Percentiles rank a stretch among this genome's conserved stretches.
Conservation (phyloP, 805 yeast species). For the Maudiozyma pseudohumilis region DNA sequence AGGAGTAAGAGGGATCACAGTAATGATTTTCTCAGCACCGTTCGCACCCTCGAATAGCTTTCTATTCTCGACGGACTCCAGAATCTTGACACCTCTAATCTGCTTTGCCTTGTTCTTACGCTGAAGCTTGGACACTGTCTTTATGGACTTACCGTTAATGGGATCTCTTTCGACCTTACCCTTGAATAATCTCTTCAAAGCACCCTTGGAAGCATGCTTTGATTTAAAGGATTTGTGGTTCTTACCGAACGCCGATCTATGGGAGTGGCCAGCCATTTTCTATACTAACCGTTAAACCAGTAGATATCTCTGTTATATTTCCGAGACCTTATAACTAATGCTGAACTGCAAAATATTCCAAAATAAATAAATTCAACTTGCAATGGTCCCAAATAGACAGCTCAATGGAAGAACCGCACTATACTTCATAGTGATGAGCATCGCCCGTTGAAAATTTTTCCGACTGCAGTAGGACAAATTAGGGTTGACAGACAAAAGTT, state of each 20-base stretch:
- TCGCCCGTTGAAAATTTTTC: neutral
- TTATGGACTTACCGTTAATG: conserved; percentile 27
- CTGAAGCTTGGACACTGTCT: conserved; percentile 40
- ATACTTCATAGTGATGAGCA: conserved; percentile 1
- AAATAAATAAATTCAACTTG: no score
- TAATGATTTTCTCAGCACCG: conserved; percentile 77
- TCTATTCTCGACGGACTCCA: conserved; percentile 46
- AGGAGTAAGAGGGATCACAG: conserved; percentile 67
- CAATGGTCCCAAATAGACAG: no score
- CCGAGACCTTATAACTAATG: no score
- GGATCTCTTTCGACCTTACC: conserved; percentile 78
- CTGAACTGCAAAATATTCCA: no score
- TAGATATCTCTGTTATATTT: no score
- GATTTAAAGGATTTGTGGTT: conserved; percentile 87
- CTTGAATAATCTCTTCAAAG: conserved; percentile 66
- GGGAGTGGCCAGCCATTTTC: conserved; percentile 69
- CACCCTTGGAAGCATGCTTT: conserved; percentile 82
- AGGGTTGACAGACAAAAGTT: no score
- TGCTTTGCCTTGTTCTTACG: conserved; percentile 76
- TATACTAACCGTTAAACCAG: neutral
- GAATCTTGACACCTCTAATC: conserved; percentile 60
- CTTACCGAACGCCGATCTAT: conserved; percentile 73
- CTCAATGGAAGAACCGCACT: no score
- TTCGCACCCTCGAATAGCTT: conserved; percentile 68
- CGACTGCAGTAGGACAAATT: neutral